These are phyloP conservation scores for Leishmania tarentolae DNA, from an alignment of 208 protist species.

Conservation along the genomic window DNA sequence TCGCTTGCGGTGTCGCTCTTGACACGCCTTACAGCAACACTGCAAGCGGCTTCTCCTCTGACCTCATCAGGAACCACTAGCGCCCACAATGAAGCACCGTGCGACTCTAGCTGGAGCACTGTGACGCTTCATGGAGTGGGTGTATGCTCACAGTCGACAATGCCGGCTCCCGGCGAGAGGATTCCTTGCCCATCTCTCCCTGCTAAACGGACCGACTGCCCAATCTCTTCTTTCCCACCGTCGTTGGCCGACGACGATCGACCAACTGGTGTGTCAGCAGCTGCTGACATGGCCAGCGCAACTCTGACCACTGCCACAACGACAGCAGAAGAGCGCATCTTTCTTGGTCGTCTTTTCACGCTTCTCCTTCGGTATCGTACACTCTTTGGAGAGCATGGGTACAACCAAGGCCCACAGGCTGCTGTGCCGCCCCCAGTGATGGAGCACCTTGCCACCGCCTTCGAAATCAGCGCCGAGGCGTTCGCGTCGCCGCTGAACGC, in stretches of 20 bases:
- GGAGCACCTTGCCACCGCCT: conserved; percentile 35
- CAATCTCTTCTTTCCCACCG: background rate
- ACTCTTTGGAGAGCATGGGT: conserved; percentile 55
- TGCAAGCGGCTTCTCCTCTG: background rate
- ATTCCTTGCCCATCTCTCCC: background rate
- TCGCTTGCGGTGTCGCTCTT: background rate
- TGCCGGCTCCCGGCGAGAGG: background rate
- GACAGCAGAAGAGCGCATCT: conserved; percentile 12
- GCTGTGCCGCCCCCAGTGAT: conserved; percentile 65
- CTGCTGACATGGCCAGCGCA: background rate
- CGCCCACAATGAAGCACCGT: background rate
- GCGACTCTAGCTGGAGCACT: background rate
- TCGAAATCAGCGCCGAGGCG: conserved; percentile 72
- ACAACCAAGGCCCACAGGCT: conserved; percentile 76
- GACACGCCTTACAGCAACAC: background rate
- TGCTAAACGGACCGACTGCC: background rate
- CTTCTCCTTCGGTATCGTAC: conserved; percentile 64
- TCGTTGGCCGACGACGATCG: background rate
- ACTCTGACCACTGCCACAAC: background rate
- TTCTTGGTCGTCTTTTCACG: conserved; percentile 48
- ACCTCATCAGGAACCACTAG: background rate
- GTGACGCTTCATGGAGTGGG: background rate
- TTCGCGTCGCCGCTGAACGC: conserved; percentile 90
- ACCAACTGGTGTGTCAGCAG: background rate
- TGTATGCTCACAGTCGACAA: background rate